Conservation (phyloP, 2,329 filamentous ascomycete species). For the Zasmidium citrigriseum region DNA sequence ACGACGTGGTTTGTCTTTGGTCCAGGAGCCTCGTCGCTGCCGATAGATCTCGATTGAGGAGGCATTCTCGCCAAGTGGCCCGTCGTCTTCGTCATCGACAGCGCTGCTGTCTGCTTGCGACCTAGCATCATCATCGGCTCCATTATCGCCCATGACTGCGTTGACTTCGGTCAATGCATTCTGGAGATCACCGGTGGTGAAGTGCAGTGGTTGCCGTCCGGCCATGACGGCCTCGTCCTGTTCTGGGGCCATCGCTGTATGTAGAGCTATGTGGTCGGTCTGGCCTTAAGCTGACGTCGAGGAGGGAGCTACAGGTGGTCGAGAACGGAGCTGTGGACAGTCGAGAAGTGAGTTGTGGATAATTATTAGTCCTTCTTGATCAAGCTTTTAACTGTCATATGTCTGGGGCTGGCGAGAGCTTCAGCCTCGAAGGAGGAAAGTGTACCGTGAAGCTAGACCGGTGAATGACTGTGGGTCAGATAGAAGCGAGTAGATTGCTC, state of each 20-base stretch:
- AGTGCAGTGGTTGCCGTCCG: background rate
- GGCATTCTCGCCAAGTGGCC: conserved; percentile 3
- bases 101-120: background rate
- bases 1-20: conserved; percentile 6
- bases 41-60: conserved; percentile 3
- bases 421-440: background rate
- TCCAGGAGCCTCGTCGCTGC: conserved; percentile 4
- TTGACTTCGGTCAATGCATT: background rate
- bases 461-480: background rate
- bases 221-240: no score
- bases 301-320: no score
- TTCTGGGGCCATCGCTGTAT: no score
- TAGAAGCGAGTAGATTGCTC: background rate
- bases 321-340: no score
- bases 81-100: background rate
- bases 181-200: background rate
- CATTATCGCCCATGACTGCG: background rate
- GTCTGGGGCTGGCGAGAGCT: background rate
- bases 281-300: no score
- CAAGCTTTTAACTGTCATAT: no score
- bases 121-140: background rate
- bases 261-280: no score
- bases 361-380: no score
- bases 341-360: no score
- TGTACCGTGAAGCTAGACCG: background rate